Percentiles rank a stretch among this genome's conserved stretches.
These are phyloP conservation scores for Limonomyces culmigenus DNA, from an alignment of 1,284 basidiomycete genomes.

Conservation along the genomic window DNA sequence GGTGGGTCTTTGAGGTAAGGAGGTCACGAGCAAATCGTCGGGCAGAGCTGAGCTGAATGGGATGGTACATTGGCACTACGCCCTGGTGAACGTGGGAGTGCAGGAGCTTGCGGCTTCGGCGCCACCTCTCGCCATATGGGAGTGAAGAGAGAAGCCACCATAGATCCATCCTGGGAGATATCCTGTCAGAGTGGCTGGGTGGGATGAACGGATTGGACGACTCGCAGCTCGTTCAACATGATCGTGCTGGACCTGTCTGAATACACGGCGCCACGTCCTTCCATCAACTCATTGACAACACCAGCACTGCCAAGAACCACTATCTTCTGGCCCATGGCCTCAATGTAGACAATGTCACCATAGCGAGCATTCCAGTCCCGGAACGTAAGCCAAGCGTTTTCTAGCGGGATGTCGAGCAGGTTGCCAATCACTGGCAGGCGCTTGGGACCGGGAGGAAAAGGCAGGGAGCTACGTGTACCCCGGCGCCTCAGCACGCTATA, in stretches of 20 bases:
- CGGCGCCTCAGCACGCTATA: too few species aligned
- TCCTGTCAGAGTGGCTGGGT: not conserved
- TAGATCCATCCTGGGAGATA: conserved; percentile 29
- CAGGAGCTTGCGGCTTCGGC: conserved; percentile 28
- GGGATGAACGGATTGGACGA: not conserved
- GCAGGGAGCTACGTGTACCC: not conserved
- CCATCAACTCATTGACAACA: conserved; percentile 16
- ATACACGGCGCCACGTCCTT: conserved; percentile 5
- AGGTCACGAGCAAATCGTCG: conserved; percentile 21
- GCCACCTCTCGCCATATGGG: conserved; percentile 33
- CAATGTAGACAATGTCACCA: conserved; percentile 16
- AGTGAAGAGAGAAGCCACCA: conserved; percentile 33
- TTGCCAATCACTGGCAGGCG: conserved; percentile 15
- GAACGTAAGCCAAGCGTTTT: conserved; percentile 16
- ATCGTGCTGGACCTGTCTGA: not conserved
- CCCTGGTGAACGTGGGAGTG: conserved; percentile 25
- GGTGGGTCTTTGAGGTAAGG: too few species aligned
- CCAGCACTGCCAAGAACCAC: conserved; percentile 14
- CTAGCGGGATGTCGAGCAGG: conserved; percentile 13
- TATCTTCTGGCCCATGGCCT: conserved; percentile 14
- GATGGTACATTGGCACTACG: conserved; percentile 19
- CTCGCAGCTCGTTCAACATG: conserved; percentile 1
- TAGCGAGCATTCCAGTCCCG: conserved; percentile 14
- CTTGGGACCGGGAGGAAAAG: conserved; percentile 12
- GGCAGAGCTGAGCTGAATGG: conserved; percentile 21